Evolutionary conservation across 1,139 yeast genomes (phyloP).

Genomic region (Candida anutae): DNA sequence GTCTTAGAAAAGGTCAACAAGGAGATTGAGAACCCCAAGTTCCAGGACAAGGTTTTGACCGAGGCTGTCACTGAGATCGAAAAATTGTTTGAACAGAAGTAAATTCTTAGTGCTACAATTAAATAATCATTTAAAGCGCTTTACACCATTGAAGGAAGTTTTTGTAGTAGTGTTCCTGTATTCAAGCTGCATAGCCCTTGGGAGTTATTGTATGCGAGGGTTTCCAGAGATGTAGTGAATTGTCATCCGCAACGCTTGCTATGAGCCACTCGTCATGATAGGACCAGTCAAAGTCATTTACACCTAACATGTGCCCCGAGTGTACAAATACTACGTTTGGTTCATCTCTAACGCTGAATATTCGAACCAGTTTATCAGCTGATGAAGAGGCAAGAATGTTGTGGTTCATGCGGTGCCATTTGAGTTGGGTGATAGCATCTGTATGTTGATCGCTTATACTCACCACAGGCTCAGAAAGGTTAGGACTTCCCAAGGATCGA

Average conservation of each 20-base stretch:
- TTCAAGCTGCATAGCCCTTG: too few relatives aligned
- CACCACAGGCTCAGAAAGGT: constrained; percentile 24
- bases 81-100: constrained; percentile 58
- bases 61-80: constrained; percentile 92
- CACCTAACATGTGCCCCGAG: constrained; percentile 86
- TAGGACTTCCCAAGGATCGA: constrained; percentile 33
- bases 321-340: constrained; percentile 58
- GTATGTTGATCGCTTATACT: constrained; percentile 35
- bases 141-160: too few relatives aligned
- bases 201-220: constrained; percentile 31
- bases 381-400: constrained; percentile 68
- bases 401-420: constrained; percentile 68
- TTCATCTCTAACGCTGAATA: constrained; percentile 36
- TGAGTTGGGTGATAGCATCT: constrained; percentile 58
- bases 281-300: constrained; percentile 86
- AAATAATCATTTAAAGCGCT: too few relatives aligned
- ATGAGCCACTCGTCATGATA: constrained; percentile 70
- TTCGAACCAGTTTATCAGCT: constrained; percentile 57
- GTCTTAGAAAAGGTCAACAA: constrained; percentile 85
- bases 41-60: constrained; percentile 86
- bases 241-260: constrained; percentile 83
- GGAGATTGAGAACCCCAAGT: constrained; percentile 79
- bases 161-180: too few relatives aligned
- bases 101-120: too few relatives aligned
- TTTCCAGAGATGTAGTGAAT: constrained; percentile 81